Conservation (phyloP, 176 grass and related monocot species). For the Hyparrhenia diplandra region DNA sequence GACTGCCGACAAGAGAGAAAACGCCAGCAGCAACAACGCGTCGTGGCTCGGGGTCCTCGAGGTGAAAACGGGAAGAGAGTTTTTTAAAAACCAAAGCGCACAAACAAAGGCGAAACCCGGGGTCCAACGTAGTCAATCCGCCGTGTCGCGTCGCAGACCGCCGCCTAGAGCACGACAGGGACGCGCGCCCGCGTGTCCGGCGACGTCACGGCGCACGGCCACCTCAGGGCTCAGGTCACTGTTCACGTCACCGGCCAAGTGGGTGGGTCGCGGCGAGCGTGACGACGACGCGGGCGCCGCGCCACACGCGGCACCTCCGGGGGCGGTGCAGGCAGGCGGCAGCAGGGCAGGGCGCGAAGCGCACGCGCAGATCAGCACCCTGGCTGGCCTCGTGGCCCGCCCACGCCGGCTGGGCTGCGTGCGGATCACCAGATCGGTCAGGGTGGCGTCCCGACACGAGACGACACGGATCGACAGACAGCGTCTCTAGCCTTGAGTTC, state of each 20-base stretch:
- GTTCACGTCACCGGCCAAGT: background rate
- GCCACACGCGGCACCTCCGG: background rate
- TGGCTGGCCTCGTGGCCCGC: background rate
- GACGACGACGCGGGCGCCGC: background rate
- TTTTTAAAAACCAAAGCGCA: no score
- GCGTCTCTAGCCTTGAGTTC: background rate
- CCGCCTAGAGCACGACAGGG: background rate
- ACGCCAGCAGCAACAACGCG: background rate
- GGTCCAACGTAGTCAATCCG: background rate
- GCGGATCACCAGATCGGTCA: background rate
- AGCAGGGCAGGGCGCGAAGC: constrained; percentile 42
- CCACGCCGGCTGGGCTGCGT: background rate
- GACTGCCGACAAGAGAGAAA: background rate
- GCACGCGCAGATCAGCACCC: constrained; percentile 32
- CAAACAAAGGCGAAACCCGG: background rate
- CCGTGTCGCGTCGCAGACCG: background rate
- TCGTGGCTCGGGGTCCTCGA: background rate
- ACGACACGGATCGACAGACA: no score
- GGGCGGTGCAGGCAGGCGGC: background rate
- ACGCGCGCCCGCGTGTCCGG: background rate
- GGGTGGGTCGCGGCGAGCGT: background rate
- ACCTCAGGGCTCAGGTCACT: background rate
- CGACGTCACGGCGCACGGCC: background rate
- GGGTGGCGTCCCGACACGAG: background rate
- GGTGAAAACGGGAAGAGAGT: no score